Evolutionary conservation across 106 monocot genomes (phyloP), one percentile per base, ranked within the genome.

Genomic region (Ottelia alismoides): DNA sequence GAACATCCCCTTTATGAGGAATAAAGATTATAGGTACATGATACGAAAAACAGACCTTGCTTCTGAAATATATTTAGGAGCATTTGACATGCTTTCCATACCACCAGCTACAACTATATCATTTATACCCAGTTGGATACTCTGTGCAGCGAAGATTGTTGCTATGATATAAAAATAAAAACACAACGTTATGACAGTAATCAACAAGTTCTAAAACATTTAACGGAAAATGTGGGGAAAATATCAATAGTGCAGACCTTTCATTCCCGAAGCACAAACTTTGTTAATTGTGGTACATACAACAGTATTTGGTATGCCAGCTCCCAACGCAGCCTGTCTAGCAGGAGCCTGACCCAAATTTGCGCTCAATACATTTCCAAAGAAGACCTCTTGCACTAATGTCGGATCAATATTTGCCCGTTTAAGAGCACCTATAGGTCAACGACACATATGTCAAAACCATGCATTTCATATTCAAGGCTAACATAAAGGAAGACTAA

Each of bases 31-130:
- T n/a, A n/a, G n/a, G n/a, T n/a, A n/a, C n/a, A n/a, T n/a, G n/a
- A n/a, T n/a, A n/a, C n/a, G n/a, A n/a, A n/a, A 58, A 43, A 31
- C 57, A 18, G 47, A 98, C 98, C 98, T 98, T 53, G 82, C 85
- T 63, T 98, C 82, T 65, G 79, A 62, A 35, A 98, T 57, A 70
- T 98, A 98, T 63, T 98, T 98, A 22, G 98, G 98, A 31, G 90
- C 89, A 86, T 98, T 98, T 61, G 90, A 98, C 90, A 98, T 90
- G 79, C 90, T 98, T 69, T 98, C 98, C 98, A 98, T 98, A 3
- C 98, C 98, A 68, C 98, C 98, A 54, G 80, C 70, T 31, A 98
- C 90, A 49, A 90, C 82, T 25, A 98, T 61, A 77, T 98, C 90
- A 80, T 98, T 90, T 53, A 80, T 83, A 6, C 98, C 98, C 59